Evolutionary conservation across 2,329 filamentous ascomycete species (phyloP), one percentile per base, ranked within the genome.

Genomic region (Fusarium napiforme): DNA sequence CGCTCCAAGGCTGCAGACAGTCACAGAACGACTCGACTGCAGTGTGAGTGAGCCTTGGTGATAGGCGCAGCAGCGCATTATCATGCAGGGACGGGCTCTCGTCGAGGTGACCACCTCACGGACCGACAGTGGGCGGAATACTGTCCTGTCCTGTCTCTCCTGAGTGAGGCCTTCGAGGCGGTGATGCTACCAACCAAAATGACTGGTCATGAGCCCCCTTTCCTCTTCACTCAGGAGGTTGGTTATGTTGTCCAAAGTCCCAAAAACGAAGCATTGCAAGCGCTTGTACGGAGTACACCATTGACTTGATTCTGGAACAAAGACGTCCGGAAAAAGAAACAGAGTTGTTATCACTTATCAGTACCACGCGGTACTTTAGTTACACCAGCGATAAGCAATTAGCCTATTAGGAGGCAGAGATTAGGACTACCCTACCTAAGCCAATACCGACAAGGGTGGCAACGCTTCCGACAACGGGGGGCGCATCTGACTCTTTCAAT

Each of bases 401-500:
- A 68, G 42, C 73, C 73, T 72, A 75, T 75, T 9, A 69, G 56
- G 46, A 30, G 32, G 37, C 53, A 32, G n/a, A n/a, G 60, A 74
- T 72, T 75, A 60, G 73, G 58, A 52, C 67, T 60, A 21, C 45
- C 19, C 19, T 47, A 30, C 45, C 19, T 37, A 37, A 37, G 66
- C 45, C 28, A 23, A 46, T 26, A 49, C 37, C 11, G 46, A 53
- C 68, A 62, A 42, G 68, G 47, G 64, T 76, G 73, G 68, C 71
- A 49, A 61, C 49, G 34, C 52, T 53, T 75, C 73, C 73, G 71
- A 76, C 57, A 76, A 75, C 74, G 74, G 74, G 67, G 32, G 60
- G 52, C 50, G 16, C 60, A 53, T 72, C 70, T 75, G 67, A 75
- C 67, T 75, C 73, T 64, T 60, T 57, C 55, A 66, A 37, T 36